Conservation (phyloP, 495 filamentous ascomycete genomes). For the Aspergillus hancockii region DNA sequence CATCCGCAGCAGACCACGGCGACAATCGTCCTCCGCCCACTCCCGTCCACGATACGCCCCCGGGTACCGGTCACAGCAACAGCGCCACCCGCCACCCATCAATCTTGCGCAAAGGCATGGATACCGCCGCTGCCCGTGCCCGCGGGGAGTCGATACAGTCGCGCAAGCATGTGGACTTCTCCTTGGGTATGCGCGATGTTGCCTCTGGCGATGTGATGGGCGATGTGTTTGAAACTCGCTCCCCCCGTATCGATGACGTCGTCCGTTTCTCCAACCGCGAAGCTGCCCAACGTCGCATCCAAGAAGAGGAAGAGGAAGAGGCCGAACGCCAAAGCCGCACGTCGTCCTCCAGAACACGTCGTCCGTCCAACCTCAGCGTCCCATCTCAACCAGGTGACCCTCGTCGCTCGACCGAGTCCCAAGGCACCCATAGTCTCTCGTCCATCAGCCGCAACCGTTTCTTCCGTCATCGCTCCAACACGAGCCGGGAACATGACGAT, state of each 20-base stretch:
- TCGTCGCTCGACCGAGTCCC: slow-evolving; percentile 38
- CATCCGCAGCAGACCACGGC: slow-evolving; percentile 19
- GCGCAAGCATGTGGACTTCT: slow-evolving; percentile 73
- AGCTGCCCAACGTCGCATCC: slow-evolving; percentile 44
- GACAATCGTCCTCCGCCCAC: slow-evolving; percentile 18
- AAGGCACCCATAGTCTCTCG: slow-evolving; percentile 32
- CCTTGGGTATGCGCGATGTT: slow-evolving; percentile 65
- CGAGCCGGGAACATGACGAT: slow-evolving; percentile 29
- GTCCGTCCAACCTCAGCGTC: slow-evolving; percentile 30
- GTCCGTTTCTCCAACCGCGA: slow-evolving; percentile 44
- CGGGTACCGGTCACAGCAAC: slow-evolving; percentile 30
- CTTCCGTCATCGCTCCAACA: slow-evolving; percentile 37
- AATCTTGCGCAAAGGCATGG: slow-evolving; percentile 54
- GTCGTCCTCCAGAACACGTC: slow-evolving; percentile 27
- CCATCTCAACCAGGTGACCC: slow-evolving; percentile 19
- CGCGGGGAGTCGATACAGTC: slow-evolving; percentile 59
- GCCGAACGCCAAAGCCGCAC: slow-evolving; percentile 32
- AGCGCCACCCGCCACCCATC: slow-evolving; percentile 43
- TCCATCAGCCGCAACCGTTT: slow-evolving; percentile 38
- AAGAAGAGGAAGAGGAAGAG: slow-evolving; percentile 46
- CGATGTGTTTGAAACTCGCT: slow-evolving; percentile 65
- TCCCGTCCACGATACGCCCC: slow-evolving; percentile 22
- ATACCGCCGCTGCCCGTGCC: slow-evolving; percentile 43
- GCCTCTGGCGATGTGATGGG: slow-evolving; percentile 62
- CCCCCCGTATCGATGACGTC: slow-evolving; percentile 37